Evolutionary conservation across 768 basidiomycete genomes (phyloP).

Genomic region (Suillus sp.): DNA sequence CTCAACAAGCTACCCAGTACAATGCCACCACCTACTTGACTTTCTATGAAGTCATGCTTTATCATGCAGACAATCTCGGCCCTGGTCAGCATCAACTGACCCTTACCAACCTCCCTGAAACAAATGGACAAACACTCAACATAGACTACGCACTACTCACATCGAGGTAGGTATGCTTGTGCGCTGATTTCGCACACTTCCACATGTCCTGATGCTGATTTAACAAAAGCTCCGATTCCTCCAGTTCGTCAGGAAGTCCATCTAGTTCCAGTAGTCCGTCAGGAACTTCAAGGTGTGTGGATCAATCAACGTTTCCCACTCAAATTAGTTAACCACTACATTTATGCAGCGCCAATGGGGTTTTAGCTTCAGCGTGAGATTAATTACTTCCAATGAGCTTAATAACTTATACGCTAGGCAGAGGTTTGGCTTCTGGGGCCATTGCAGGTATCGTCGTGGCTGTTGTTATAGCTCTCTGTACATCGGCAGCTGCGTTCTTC

Average conservation of each 20-base stretch:
- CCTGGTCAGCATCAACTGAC: slow-evolving; percentile 38
- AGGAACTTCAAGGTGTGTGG: slow-evolving; percentile 12
- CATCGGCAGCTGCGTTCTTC: slow-evolving; percentile 21
- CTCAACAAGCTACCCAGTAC: slow-evolving; percentile 16
- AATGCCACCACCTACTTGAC: slow-evolving; percentile 17
- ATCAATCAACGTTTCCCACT: too few species aligned
- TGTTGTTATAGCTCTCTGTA: slow-evolving; percentile 16
- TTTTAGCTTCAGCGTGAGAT: slow-evolving; percentile 21
- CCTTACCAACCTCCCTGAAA: slow-evolving; percentile 34
- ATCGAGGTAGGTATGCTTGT: slow-evolving; percentile 20
- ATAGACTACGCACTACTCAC: slow-evolving; percentile 38
- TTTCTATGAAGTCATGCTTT: slow-evolving; percentile 35
- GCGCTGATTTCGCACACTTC: background rate
- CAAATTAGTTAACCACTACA: background rate
- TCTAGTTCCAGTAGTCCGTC: background rate
- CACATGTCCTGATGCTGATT: slow-evolving; percentile 3
- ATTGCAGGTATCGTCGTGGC: slow-evolving; percentile 27
- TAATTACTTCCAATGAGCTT: background rate
- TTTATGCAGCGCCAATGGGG: background rate
- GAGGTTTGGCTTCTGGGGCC: slow-evolving; percentile 24
- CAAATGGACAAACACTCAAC: slow-evolving; percentile 23
- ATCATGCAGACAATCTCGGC: slow-evolving; percentile 41
- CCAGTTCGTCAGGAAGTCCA: background rate
- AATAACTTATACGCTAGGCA: slow-evolving; percentile 13
- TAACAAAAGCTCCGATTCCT: background rate